Evolutionary conservation across 2,329 filamentous ascomycete genomes (phyloP).

Genomic region (Leptographium lundbergii): DNA sequence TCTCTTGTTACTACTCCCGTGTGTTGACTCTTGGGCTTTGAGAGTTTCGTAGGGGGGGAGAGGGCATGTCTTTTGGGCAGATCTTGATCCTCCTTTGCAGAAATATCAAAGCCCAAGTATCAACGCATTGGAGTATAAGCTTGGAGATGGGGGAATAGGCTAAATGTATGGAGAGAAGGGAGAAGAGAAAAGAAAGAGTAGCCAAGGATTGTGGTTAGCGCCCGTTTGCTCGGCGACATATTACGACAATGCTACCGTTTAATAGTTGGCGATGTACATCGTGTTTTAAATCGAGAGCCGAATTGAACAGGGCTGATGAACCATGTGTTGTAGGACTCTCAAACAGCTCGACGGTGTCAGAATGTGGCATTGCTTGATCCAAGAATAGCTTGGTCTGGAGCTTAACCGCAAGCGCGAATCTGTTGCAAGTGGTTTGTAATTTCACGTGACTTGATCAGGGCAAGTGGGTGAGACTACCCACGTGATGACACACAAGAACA

Average conservation of each 20-base stretch:
- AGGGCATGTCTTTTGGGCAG: background rate
- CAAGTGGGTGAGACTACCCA: background rate
- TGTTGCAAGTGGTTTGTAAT: background rate
- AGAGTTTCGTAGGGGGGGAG: constrained; percentile 10
- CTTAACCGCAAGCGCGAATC: no score
- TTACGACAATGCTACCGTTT: background rate
- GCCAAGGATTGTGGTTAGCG: background rate
- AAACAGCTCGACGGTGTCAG: no score
- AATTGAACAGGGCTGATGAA: no score
- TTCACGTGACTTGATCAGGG: background rate
- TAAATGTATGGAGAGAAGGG: no score
- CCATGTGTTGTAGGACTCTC: no score
- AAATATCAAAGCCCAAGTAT: constrained; percentile 12
- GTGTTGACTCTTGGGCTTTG: constrained; percentile 11
- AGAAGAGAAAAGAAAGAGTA: background rate
- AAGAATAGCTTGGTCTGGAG: no score
- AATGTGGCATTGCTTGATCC: background rate
- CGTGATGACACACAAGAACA: background rate
- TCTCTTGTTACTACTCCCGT: background rate
- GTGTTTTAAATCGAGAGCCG: no score
- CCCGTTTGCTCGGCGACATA: no score
- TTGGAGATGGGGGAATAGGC: no score
- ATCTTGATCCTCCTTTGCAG: constrained; percentile 1
- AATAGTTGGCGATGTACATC: no score
- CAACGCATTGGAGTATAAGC: background rate